A percentile compares a stretch with the other conserved stretches of the same genome.
Conservation (phyloP, 2,329 filamentous ascomycete genomes). For the Neonectria hederae region DNA sequence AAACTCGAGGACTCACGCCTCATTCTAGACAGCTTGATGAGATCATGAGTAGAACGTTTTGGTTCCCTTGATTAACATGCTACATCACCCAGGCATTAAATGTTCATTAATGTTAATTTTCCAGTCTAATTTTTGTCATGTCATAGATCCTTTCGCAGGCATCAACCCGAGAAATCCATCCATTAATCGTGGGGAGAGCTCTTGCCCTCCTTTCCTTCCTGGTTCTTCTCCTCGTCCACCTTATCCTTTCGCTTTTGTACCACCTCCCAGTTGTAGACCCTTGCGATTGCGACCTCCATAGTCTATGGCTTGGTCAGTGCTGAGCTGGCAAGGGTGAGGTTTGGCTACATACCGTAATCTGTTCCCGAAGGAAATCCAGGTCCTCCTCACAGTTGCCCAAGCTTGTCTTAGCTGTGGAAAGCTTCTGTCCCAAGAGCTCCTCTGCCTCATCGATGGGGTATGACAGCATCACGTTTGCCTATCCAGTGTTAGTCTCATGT, state of each 20-base stretch:
- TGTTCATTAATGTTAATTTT: background rate
- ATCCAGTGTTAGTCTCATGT: slow-evolving; percentile 37
- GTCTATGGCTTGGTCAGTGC: slow-evolving; percentile 65
- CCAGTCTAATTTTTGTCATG: slow-evolving; percentile 22
- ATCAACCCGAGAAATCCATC: slow-evolving; percentile 16
- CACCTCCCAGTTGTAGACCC: slow-evolving; percentile 99
- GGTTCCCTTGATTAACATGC: background rate
- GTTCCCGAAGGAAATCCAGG: slow-evolving; percentile 91
- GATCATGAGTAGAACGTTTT: background rate
- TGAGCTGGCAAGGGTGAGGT: background rate
- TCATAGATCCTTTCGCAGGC: slow-evolving; percentile 26
- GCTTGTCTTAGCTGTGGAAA: slow-evolving; percentile 81
- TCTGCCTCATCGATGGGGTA: slow-evolving; percentile 92
- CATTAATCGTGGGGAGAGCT: slow-evolving; percentile 42
- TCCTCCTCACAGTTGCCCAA: slow-evolving; percentile 94
- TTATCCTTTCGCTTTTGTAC: slow-evolving; percentile 95
- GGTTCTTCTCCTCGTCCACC: slow-evolving; percentile 64
- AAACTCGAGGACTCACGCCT: background rate
- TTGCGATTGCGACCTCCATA: slow-evolving; percentile 93
- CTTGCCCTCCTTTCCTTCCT: slow-evolving; percentile 52
- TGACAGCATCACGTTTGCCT: slow-evolving; percentile 97
- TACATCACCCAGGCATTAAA: background rate
- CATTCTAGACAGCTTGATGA: background rate
- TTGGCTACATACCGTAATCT: slow-evolving; percentile 80
- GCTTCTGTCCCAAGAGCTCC: slow-evolving; percentile 78